Evolutionary conservation across 371 early-diverging fungal species (phyloP).

Genomic region (Mortierella sp.): DNA sequence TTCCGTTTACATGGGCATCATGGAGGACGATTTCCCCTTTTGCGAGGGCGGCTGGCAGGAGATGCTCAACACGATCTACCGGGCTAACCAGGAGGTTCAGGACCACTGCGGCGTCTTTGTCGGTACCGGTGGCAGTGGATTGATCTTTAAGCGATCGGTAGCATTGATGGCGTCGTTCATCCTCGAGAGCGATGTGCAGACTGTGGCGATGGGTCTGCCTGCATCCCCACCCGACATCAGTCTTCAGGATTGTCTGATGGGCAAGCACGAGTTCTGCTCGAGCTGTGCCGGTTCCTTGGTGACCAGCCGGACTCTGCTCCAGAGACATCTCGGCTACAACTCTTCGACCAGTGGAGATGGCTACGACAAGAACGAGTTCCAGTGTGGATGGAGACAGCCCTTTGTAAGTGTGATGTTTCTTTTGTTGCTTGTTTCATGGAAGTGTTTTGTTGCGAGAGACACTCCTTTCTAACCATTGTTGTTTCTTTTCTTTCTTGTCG

Average conservation of each 20-base stretch:
- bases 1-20: slow-evolving; percentile 64
- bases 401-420: slow-evolving; percentile 65
- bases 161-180: slow-evolving; percentile 61
- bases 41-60: slow-evolving; percentile 67
- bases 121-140: slow-evolving; percentile 73
- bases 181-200: slow-evolving; percentile 46
- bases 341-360: slow-evolving; percentile 70
- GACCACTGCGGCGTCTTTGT: slow-evolving; percentile 74
- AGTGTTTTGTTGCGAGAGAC: background rate
- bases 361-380: slow-evolving; percentile 71
- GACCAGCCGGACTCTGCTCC: slow-evolving; percentile 66
- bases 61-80: slow-evolving; percentile 66
- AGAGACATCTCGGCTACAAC: slow-evolving; percentile 74
- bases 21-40: slow-evolving; percentile 76
- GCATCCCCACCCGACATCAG: slow-evolving; percentile 66
- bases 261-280: slow-evolving; percentile 63
- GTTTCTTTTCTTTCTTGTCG: background rate
- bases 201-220: slow-evolving; percentile 15
- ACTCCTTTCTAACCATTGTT: background rate
- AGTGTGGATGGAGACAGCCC: slow-evolving; percentile 77
- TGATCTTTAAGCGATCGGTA: slow-evolving; percentile 65
- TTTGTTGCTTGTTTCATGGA: background rate
- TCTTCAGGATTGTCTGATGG: slow-evolving; percentile 69
- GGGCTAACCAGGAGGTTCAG: slow-evolving; percentile 60
- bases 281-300: slow-evolving; percentile 59